Evolutionary conservation across 139 green algal genomes (phyloP).

Genomic region (Coelastrella sp.): DNA sequence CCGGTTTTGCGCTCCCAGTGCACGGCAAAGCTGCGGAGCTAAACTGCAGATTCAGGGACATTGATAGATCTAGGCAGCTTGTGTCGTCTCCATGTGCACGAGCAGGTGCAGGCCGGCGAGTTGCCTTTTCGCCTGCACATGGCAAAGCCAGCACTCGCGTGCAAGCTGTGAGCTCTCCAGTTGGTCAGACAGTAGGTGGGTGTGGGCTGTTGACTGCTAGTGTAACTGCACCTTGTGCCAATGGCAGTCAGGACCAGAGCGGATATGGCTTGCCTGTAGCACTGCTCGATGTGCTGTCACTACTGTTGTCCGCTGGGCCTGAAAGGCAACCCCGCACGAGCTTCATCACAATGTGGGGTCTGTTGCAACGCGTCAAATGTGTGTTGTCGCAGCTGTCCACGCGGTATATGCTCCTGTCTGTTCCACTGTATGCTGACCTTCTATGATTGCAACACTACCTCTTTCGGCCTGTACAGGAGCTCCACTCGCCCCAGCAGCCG

Average conservation of each 20-base stretch:
- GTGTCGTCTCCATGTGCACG: background rate
- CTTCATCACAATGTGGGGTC: no score
- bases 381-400: no score
- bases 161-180: background rate
- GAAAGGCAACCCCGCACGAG: no score
- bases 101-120: background rate
- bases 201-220: background rate
- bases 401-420: background rate
- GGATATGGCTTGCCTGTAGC: background rate
- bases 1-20: background rate
- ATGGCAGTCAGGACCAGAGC: background rate
- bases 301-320: no score
- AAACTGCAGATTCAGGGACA: background rate
- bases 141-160: background rate
- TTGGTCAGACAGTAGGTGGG: background rate
- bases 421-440: background rate
- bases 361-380: no score
- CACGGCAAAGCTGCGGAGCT: background rate
- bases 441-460: background rate
- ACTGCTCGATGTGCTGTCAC: background rate
- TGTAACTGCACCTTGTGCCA: background rate
- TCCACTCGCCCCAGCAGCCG: background rate
- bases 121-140: background rate
- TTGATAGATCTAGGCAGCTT: background rate
- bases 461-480: background rate